Percentiles rank a stretch among this genome's conserved stretches.
These are phyloP conservation scores for Linderina pennispora DNA, from an alignment of 192 early-diverging fungal genomes.

Conservation along the genomic window DNA sequence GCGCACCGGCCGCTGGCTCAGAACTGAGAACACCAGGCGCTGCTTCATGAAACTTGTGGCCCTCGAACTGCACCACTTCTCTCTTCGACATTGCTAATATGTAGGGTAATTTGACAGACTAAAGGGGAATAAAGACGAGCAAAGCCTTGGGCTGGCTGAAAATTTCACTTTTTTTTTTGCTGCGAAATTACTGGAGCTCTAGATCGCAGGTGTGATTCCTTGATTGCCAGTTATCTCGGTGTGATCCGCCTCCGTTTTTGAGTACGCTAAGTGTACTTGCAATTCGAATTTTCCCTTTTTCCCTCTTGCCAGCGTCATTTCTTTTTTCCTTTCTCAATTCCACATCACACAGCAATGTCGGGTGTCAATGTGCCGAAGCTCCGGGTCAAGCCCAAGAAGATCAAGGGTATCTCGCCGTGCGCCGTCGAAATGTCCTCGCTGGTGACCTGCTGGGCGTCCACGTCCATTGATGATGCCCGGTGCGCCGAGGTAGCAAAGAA, in stretches of 20 bases:
- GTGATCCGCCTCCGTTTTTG: background rate
- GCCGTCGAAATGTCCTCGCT: conserved; percentile 44
- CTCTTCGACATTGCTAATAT: conserved; percentile 32
- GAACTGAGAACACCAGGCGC: conserved; percentile 80
- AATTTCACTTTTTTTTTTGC: background rate
- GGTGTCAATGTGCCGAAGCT: conserved; percentile 38
- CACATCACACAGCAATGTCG: conserved; percentile 16
- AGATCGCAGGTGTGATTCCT: conserved; percentile 1
- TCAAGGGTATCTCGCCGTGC: conserved; percentile 25
- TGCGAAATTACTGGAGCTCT: conserved; percentile 2
- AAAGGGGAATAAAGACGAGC: background rate
- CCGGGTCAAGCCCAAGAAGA: conserved; percentile 27
- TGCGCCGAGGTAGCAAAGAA: conserved; percentile 28
- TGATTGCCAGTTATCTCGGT: background rate
- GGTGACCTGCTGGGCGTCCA: conserved; percentile 44
- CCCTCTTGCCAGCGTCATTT: too few relatives aligned
- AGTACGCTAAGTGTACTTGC: too few relatives aligned
- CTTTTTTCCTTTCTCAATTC: too few relatives aligned
- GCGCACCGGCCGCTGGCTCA: conserved; percentile 74
- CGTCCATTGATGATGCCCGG: conserved; percentile 29
- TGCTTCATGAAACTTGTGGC: conserved; percentile 85
- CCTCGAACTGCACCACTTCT: conserved; percentile 54
- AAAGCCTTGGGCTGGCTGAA: background rate
- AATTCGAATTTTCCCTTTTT: too few relatives aligned
- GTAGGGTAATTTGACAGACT: conserved; percentile 1